Evolutionary conservation across 1,284 basidiomycete genomes (phyloP).

Genomic region (Trichosporon sp.): DNA sequence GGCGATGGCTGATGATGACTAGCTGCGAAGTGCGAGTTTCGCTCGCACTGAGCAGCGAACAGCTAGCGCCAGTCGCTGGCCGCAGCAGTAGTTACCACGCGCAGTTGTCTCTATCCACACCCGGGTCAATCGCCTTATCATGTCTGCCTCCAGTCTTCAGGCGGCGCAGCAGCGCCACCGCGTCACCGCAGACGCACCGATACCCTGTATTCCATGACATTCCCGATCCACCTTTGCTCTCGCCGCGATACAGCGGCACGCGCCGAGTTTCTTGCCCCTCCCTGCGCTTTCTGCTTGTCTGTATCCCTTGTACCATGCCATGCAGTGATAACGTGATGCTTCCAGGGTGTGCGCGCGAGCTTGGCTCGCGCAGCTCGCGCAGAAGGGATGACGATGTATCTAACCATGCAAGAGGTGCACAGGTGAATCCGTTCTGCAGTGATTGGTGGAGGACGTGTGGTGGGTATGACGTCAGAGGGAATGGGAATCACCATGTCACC

Average conservation of each 20-base stretch:
- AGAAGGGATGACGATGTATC: too few relatives aligned
- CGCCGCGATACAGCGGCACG: too few relatives aligned
- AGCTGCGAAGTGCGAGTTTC: not conserved
- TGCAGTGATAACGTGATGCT: not conserved
- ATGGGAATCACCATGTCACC: not conserved
- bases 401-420: too few relatives aligned
- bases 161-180: not conserved
- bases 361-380: too few relatives aligned
- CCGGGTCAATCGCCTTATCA: too few relatives aligned
- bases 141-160: too few relatives aligned
- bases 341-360: too few relatives aligned
- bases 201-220: constrained; percentile 4
- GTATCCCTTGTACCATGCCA: constrained; percentile 8
- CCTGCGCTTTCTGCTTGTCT: not conserved
- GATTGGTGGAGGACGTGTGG: not conserved
- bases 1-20: constrained; percentile 22
- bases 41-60: too few relatives aligned
- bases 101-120: too few relatives aligned
- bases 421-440: not conserved
- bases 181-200: not conserved
- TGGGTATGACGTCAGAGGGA: not conserved
- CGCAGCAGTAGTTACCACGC: too few relatives aligned
- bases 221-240: not conserved
- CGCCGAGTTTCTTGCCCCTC: not conserved
- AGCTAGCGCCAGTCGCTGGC: too few relatives aligned